Evolutionary conservation across 495 filamentous ascomycete genomes (phyloP).

Genomic region (Penicillium arizonense): DNA sequence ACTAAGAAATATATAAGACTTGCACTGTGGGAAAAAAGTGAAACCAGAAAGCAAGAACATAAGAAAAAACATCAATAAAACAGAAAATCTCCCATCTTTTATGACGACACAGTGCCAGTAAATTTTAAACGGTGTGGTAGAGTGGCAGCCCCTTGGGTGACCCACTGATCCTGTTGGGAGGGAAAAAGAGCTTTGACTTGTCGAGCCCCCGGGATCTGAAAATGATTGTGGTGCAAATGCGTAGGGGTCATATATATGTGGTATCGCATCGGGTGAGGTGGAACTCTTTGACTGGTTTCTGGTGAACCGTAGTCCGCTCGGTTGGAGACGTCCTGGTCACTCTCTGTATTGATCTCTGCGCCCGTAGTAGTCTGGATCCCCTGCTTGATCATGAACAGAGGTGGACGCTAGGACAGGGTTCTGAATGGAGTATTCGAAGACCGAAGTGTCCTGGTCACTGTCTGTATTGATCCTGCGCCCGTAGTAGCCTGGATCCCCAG

Average conservation of each 20-base stretch:
- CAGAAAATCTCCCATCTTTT: too few species aligned
- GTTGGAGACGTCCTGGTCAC: constrained; percentile 38
- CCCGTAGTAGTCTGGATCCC: constrained; percentile 23
- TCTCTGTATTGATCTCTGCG: constrained; percentile 29
- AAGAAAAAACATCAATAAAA: too few species aligned
- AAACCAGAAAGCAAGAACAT: too few species aligned
- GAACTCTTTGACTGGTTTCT: constrained; percentile 18
- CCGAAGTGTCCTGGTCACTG: constrained; percentile 26
- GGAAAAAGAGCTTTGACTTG: constrained; percentile 15
- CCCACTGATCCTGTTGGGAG: constrained; percentile 33
- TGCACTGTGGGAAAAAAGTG: too few species aligned
- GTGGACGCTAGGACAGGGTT: constrained; percentile 28
- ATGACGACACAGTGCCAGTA: too few species aligned
- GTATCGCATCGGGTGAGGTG: constrained; percentile 24
- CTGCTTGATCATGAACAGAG: constrained; percentile 19
- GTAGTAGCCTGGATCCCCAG: constrained; percentile 16
- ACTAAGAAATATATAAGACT: too few species aligned
- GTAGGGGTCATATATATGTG: constrained; percentile 27
- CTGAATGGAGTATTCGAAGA: constrained; percentile 30
- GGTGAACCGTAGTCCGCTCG: constrained; percentile 30
- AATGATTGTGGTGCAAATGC: constrained; percentile 22
- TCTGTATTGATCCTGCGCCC: constrained; percentile 31
- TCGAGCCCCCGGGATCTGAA: constrained; percentile 14
- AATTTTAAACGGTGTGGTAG: constrained; percentile 17
- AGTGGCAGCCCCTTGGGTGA: constrained; percentile 25